Percentiles rank a stretch among this genome's conserved stretches.
Conservation (phyloP, 768 basidiomycete genomes). For the Boletus sp. region DNA sequence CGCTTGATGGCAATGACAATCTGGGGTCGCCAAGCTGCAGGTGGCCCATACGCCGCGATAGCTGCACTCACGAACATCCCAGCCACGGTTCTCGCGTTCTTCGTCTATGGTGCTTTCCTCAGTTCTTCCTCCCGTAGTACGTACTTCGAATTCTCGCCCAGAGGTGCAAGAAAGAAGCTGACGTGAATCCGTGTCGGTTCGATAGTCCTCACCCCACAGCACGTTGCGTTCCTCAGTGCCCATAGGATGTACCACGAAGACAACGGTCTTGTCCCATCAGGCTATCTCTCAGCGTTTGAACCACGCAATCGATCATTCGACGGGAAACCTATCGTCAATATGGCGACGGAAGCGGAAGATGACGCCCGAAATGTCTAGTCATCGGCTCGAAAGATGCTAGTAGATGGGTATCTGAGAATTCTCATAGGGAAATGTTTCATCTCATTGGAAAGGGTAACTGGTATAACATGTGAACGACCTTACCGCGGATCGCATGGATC, state of each 20-base stretch:
- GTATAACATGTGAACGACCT: neutral
- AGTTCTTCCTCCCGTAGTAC: slow-evolving; percentile 57
- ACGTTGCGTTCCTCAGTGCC: slow-evolving; percentile 20
- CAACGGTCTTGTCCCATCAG: slow-evolving; percentile 19
- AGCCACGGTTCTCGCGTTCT: slow-evolving; percentile 51
- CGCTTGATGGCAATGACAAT: slow-evolving; percentile 60
- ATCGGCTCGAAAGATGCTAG: neutral
- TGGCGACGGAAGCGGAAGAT: neutral
- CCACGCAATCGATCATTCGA: slow-evolving; percentile 5
- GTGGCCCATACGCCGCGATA: slow-evolving; percentile 57
- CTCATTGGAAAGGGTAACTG: slow-evolving; percentile 6
- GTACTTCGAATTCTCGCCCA: slow-evolving; percentile 15
- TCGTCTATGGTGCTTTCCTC: slow-evolving; percentile 56
- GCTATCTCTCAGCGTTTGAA: slow-evolving; percentile 18
- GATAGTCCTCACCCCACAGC: slow-evolving; percentile 25
- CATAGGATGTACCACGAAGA: slow-evolving; percentile 25
- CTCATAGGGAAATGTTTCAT: neutral
- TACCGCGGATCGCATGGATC: neutral
- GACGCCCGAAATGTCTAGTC: slow-evolving; percentile 12
- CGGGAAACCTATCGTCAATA: slow-evolving; percentile 3
- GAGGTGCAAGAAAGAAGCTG: slow-evolving; percentile 5
- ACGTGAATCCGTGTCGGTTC: slow-evolving; percentile 1
- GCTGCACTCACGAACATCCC: slow-evolving; percentile 65
- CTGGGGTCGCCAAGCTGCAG: slow-evolving; percentile 52
- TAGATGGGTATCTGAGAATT: neutral